Base-by-base conservation (phyloP, 2,329 filamentous ascomycete species). In the Colletotrichum noveboracense region DNA sequence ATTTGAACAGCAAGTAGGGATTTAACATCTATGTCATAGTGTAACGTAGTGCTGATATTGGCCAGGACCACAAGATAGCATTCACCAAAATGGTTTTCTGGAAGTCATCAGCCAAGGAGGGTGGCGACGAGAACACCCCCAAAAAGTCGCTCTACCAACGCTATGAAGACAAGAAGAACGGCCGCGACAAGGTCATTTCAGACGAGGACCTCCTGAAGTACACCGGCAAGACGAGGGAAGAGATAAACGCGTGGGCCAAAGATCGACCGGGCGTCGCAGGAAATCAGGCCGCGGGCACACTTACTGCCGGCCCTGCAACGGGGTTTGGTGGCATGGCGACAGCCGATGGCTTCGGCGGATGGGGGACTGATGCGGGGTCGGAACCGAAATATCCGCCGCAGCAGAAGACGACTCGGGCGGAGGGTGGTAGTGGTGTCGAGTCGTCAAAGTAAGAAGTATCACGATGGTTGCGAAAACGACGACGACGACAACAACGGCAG, bases 121-220 rank as follows among this genome's bases (percentile, higher is more conserved):
- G 36, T 5, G 21, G n/a, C 34, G 66, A 70, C 7, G 32, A 70
- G 34, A n/a, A 13, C 2, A 24, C 12, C 43, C 60, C 73, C n/a
- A 81, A 84, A 28, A 81, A 80, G 69, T 81, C 81, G 9, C 76
- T 85, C 34, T 85, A 83, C 78, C 78, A 80, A 38, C 80, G 82
- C 70, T 81, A 78, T 73, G 80, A 83, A 66, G 81, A 82, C 61
- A 79, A 80, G 56, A 85, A 85, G 77, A 79, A 78, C 48, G 78
- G 80, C 61, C 75, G 77, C 34, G 32, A 74, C 56, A 74, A 52
- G n/a, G 58, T 79, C 26, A 81, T 85, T 61, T 84, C 81, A 76
- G 85, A 87, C 73, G 84, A 84, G 13, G 85, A 86, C 75, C 77
- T 87, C 32, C 66, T 80, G 32, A 86, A 86, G 76, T 86, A 86